phyloP scores from a whole-genome alignment of 2,329 filamentous ascomycete species.

The Davidsoniella neocaledoniae region DNA sequence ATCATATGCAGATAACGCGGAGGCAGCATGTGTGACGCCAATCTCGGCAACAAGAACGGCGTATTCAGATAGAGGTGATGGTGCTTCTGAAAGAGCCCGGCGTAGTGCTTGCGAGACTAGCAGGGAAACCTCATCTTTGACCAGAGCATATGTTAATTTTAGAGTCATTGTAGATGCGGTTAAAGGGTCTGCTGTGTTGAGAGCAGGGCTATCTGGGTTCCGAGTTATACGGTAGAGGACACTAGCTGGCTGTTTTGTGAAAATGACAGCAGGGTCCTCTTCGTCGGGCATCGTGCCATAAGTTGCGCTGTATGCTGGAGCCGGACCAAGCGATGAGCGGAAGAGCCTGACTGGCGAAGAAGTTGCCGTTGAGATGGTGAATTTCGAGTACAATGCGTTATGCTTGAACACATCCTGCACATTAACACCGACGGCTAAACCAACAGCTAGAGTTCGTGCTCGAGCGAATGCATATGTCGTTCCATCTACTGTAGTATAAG shows the following conservation, averaged over 20 bases:
- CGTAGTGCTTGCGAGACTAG: constrained; percentile 29
- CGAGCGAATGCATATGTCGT: constrained; percentile 43
- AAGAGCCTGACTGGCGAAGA: constrained; percentile 58
- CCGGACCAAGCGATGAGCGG: constrained; percentile 52
- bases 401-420: constrained; percentile 93
- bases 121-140: constrained; percentile 55
- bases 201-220: no score
- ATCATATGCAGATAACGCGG: constrained; percentile 29
- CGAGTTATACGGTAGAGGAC: constrained; percentile 63
- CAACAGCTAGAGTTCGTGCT: constrained; percentile 47
- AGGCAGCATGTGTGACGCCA: constrained; percentile 28
- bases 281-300: constrained; percentile 34
- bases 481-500: constrained; percentile 51
- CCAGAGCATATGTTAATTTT: constrained; percentile 55
- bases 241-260: constrained; percentile 65
- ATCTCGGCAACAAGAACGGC: constrained; percentile 28
- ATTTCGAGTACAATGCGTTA: constrained; percentile 64
- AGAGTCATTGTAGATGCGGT: constrained; percentile 39
- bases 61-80: constrained; percentile 27
- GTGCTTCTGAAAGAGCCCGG: constrained; percentile 19
- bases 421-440: constrained; percentile 79
- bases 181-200: constrained; percentile 20
- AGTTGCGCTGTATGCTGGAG: constrained; percentile 49
- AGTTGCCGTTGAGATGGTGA: constrained; percentile 68
- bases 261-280: constrained; percentile 43